Evolutionary conservation across 805 yeast species (phyloP).

Genomic region (Naumovozyma dairenensis): DNA sequence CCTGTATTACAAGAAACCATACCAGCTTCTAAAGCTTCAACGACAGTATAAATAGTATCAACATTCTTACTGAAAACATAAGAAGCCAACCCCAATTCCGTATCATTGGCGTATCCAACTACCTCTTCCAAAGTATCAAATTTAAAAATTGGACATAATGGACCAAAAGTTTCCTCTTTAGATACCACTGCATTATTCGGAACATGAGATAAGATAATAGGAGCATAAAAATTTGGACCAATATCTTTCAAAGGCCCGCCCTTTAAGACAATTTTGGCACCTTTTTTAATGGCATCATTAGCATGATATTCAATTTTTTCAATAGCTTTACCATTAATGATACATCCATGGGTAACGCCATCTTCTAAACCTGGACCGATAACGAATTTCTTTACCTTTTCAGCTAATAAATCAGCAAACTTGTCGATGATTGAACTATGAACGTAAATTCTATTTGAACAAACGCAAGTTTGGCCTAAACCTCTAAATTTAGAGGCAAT

Average conservation of each 20-base stretch:
- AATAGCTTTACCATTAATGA: constrained; percentile 43
- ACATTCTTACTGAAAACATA: constrained; percentile 47
- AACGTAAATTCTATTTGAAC: constrained; percentile 51
- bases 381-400: constrained; percentile 37
- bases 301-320: constrained; percentile 45
- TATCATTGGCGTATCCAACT: constrained; percentile 42
- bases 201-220: constrained; percentile 44
- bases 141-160: constrained; percentile 47
- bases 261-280: constrained; percentile 40
- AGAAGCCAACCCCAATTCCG: constrained; percentile 49
- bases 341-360: constrained; percentile 45
- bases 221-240: constrained; percentile 45
- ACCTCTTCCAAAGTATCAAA: constrained; percentile 48
- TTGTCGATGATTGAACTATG: constrained; percentile 42
- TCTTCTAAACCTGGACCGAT: constrained; percentile 49
- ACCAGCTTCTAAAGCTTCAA: constrained; percentile 52
- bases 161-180: constrained; percentile 57
- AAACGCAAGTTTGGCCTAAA: constrained; percentile 58
- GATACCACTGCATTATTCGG: constrained; percentile 41
- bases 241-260: constrained; percentile 45
- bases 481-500: constrained; percentile 50
- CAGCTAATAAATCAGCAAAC: constrained; percentile 37
- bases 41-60: constrained; percentile 40
- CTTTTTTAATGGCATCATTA: constrained; percentile 43
- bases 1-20: constrained; percentile 59